Evolutionary conservation across 306 rosid genomes (phyloP), one percentile per base, ranked within the genome.

Genomic region (Sicyos edulis): DNA sequence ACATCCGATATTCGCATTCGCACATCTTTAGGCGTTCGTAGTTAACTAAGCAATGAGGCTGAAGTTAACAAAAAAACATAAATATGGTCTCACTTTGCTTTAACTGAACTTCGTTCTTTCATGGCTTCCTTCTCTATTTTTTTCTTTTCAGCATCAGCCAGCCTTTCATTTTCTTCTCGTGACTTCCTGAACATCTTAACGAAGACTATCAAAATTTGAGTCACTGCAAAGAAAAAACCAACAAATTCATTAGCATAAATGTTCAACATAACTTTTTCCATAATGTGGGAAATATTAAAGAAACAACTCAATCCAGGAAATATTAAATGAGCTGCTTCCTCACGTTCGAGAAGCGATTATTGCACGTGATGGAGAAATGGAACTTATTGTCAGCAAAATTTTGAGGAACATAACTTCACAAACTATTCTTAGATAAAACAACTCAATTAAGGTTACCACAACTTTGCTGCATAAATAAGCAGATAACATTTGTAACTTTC

Each of bases 121-220:
- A 86, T 64, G 79, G 97, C 95, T 85, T 93, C 98, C 82, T 88
- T 93, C 76, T 93, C 98, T 73, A 86, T 75, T 76, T 82, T 93
- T 89, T 82, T 93, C 74, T 86, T 93, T 73, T 90, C 98, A 55
- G 85, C 96, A 71, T 90, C 98, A 7, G 98, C 98, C 77, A 47
- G 86, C 77, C 80, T 86, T 78, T 80, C 93, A 65, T 93, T 93
- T 90, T 93, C 98, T 56, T 93, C 98, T 78, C 86, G 86, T 10
- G 98, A 93, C 86, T 93, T 93, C 21, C 82, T 93, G 82, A 93
- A 93, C 85, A 77, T 90, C 86, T 85, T 93, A 21, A 93, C 90
- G 34, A 93, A 93, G 79, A 93, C 84, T 32, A 74, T 76, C 80
- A 93, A 85, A 60, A 89, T 88, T 80, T 90, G 98, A 50, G 97